A percentile compares a stretch with the other conserved stretches of the same genome.
phyloP scores from a whole-genome alignment of 1,284 basidiomycete species.

The Fereydounia khargensis region DNA sequence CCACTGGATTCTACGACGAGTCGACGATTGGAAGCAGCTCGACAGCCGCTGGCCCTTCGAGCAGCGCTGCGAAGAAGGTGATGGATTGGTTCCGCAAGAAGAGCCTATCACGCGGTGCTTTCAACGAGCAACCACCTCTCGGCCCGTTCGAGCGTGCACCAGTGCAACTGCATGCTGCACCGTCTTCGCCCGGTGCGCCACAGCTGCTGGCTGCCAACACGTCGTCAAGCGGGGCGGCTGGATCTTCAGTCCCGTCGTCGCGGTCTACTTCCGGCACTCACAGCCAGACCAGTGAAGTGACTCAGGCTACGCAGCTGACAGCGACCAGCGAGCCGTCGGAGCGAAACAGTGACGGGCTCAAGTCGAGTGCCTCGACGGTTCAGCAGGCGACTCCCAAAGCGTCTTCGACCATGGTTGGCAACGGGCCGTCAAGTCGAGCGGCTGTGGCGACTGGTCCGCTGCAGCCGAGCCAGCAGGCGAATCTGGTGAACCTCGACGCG shows the following conservation, averaged over 20 bases:
- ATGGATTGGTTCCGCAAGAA: constrained; percentile 68
- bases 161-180: constrained; percentile 1
- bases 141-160: constrained; percentile 31
- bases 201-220: constrained; percentile 30
- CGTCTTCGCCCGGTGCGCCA: constrained; percentile 1
- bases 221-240: neutral
- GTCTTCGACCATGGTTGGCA: constrained; percentile 24
- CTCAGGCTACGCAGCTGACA: constrained; percentile 27
- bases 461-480: neutral
- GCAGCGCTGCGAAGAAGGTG: constrained; percentile 64
- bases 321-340: constrained; percentile 14
- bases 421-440: too few species aligned
- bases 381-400: constrained; percentile 47
- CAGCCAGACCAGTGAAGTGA: constrained; percentile 45
- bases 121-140: constrained; percentile 45
- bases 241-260: constrained; percentile 42
- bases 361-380: constrained; percentile 43
- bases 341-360: constrained; percentile 19
- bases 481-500: constrained; percentile 60
- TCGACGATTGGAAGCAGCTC: constrained; percentile 35
- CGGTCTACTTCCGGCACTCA: constrained; percentile 52
- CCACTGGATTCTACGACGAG: constrained; percentile 27
- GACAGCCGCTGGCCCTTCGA: constrained; percentile 56
- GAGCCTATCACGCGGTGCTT: constrained; percentile 59
- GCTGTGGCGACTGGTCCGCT: neutral